Conservation (phyloP, 192 early-diverging fungal species). For the Entomortierella parvispora region DNA sequence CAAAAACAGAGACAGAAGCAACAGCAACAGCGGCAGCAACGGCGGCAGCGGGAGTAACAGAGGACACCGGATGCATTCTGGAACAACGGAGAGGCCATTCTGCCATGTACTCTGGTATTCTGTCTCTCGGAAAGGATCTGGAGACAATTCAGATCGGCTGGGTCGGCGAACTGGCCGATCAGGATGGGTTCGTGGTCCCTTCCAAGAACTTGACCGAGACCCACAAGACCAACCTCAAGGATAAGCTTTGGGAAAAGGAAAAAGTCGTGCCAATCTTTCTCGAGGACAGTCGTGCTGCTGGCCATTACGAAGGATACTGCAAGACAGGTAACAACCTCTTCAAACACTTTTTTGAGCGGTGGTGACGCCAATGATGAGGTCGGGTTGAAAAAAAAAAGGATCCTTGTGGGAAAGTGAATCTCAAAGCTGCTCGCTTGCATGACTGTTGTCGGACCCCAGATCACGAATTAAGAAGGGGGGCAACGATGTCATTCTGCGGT, state of each 20-base stretch:
- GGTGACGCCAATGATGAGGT: neutral
- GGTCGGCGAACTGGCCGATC: slow-evolving; percentile 70
- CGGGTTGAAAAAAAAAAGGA: neutral
- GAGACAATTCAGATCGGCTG: slow-evolving; percentile 82
- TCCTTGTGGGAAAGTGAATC: neutral
- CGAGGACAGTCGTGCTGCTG: slow-evolving; percentile 71
- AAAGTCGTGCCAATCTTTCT: slow-evolving; percentile 84
- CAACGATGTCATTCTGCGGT: slow-evolving; percentile 1
- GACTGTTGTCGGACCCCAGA: no score
- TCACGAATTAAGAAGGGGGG: no score
- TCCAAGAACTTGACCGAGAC: slow-evolving; percentile 60
- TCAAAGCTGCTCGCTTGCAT: no score
- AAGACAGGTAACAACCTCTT: slow-evolving; percentile 75
- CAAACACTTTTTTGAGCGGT: neutral
- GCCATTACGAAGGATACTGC: slow-evolving; percentile 98
- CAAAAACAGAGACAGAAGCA: neutral
- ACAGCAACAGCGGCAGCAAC: neutral
- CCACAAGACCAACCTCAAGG: slow-evolving; percentile 62
- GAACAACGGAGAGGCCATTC: slow-evolving; percentile 80
- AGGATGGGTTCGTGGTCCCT: slow-evolving; percentile 65
- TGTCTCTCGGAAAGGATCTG: slow-evolving; percentile 66
- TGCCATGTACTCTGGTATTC: slow-evolving; percentile 89
- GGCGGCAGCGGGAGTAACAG: neutral
- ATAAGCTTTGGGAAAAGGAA: slow-evolving; percentile 62
- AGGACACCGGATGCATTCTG: slow-evolving; percentile 58